phyloP scores from a whole-genome alignment of 208 protist genomes.

The Vickermania ingenoplastis region DNA sequence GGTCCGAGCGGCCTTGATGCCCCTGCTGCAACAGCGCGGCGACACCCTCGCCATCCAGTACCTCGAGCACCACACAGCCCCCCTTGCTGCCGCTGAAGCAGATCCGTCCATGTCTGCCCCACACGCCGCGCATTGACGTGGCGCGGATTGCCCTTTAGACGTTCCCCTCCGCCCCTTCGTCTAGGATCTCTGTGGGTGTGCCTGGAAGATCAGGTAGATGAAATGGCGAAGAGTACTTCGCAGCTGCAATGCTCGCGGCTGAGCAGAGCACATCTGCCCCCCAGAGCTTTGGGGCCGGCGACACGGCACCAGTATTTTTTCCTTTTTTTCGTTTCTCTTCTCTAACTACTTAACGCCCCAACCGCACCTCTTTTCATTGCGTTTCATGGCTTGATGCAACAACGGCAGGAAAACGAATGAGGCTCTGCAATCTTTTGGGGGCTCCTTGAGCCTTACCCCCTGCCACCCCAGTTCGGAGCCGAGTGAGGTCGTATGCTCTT shows the following conservation, averaged over 20 bases:
- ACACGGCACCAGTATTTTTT: slow-evolving; percentile 11
- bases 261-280: too few species aligned
- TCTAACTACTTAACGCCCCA: not conserved
- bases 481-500: too few species aligned
- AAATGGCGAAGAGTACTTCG: too few species aligned
- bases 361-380: not conserved
- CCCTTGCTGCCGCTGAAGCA: too few species aligned
- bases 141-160: too few species aligned
- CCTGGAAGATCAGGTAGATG: too few species aligned
- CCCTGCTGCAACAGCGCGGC: slow-evolving; percentile 26
- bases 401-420: not conserved
- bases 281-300: too few species aligned
- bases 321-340: slow-evolving; percentile 6
- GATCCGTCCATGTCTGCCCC: too few species aligned
- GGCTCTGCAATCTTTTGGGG: not conserved
- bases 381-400: not conserved
- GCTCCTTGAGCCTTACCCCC: not conserved
- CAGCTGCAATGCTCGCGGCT: too few species aligned
- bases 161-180: too few species aligned
- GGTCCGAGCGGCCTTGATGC: slow-evolving; percentile 31
- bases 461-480: not conserved
- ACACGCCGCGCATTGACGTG: too few species aligned
- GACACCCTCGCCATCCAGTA: slow-evolving; percentile 56
- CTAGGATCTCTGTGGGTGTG: too few species aligned
- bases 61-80: slow-evolving; percentile 59